Conservation (phyloP, 108 stramenopile species). For the Cyclotella sp. region DNA sequence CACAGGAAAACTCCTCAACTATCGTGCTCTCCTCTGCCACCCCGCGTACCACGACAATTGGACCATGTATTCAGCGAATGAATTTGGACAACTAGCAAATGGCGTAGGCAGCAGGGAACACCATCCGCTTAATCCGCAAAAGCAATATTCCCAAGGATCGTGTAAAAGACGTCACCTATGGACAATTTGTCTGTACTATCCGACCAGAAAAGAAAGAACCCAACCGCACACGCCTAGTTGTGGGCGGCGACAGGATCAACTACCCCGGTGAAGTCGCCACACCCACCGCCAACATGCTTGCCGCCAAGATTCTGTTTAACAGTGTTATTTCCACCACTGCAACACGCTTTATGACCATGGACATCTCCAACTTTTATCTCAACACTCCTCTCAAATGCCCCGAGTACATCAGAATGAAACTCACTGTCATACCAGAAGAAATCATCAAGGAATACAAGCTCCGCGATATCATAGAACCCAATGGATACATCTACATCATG, state of each 20-base stretch:
- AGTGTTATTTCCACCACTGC: no score
- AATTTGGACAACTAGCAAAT: neutral
- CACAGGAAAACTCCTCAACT: neutral
- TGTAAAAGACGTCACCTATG: neutral
- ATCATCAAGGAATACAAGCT: slow-evolving; percentile 50
- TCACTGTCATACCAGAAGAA: slow-evolving; percentile 14
- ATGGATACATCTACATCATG: slow-evolving; percentile 3
- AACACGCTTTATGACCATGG: no score
- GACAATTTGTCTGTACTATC: neutral
- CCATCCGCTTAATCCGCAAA: slow-evolving; percentile 1
- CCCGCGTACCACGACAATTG: neutral
- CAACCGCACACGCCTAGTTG: neutral
- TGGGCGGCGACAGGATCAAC: neutral
- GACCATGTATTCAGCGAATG: neutral
- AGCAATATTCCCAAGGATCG: neutral
- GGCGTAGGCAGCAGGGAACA: neutral
- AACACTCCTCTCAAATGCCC: slow-evolving; percentile 13
- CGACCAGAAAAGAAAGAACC: slow-evolving; percentile 8
- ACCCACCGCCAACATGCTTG: slow-evolving; percentile 1
- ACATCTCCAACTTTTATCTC: slow-evolving; percentile 32
- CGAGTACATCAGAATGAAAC: slow-evolving; percentile 49
- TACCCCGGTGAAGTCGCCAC: neutral
- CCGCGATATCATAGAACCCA: neutral
- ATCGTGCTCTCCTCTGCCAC: neutral
- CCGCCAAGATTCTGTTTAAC: no score